Conservation (phyloP, 257 asterid genomes). For the Fraxinus cuspidata region DNA sequence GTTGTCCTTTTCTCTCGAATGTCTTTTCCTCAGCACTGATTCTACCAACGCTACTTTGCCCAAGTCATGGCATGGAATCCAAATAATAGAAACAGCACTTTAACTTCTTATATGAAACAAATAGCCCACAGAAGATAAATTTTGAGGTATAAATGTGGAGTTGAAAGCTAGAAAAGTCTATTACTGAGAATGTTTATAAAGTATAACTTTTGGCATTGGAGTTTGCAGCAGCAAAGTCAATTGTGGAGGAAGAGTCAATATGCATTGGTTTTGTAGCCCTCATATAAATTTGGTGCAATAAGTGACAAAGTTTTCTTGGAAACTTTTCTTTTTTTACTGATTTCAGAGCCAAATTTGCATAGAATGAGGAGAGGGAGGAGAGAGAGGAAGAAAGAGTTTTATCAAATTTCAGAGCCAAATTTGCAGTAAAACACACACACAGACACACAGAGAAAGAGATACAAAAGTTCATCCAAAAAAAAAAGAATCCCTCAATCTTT, state of each 20-base stretch:
- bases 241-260: conserved; percentile 37
- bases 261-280: conserved; percentile 58
- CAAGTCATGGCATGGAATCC: conserved; percentile 33
- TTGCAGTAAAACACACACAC: background rate
- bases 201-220: conserved; percentile 25
- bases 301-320: conserved; percentile 16
- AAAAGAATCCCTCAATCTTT: conserved; percentile 15
- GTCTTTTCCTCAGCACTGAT: background rate
- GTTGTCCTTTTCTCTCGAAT: background rate
- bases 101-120: conserved; percentile 21
- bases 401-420: conserved; percentile 6
- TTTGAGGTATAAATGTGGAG: conserved; percentile 10
- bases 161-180: background rate
- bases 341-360: conserved; percentile 56
- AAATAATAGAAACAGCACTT: background rate
- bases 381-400: conserved; percentile 16
- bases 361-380: conserved; percentile 23
- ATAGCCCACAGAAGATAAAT: background rate
- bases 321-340: conserved; percentile 37
- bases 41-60: background rate
- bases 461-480: background rate
- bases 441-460: background rate
- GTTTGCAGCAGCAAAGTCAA: conserved; percentile 43
- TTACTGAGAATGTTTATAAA: background rate
- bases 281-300: conserved; percentile 20